Percentiles rank a stretch among this genome's conserved stretches.
phyloP scores from a whole-genome alignment of 1,284 basidiomycete species.

The Irpex sp. region DNA sequence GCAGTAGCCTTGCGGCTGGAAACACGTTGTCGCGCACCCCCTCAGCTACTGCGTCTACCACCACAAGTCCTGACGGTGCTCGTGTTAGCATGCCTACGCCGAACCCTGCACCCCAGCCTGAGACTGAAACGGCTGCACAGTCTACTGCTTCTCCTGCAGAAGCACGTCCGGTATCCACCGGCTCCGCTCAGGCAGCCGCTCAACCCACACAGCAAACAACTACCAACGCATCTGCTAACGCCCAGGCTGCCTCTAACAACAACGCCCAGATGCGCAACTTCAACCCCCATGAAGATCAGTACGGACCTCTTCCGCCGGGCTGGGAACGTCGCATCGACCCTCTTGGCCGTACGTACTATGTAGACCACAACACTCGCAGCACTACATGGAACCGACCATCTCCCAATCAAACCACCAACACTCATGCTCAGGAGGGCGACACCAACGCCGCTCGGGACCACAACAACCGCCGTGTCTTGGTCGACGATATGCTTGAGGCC shows the following conservation, averaged over 20 bases:
- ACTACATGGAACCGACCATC: slow-evolving; percentile 91
- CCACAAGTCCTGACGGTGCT: slow-evolving; percentile 20
- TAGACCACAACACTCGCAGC: slow-evolving; percentile 89
- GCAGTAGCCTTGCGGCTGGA: slow-evolving; percentile 29
- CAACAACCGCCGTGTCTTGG: slow-evolving; percentile 55
- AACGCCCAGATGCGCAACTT: slow-evolving; percentile 48
- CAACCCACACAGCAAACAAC: slow-evolving; percentile 19
- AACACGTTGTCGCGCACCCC: slow-evolving; percentile 29
- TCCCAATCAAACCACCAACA: slow-evolving; percentile 38
- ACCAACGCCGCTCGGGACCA: slow-evolving; percentile 53
- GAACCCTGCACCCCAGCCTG: slow-evolving; percentile 26
- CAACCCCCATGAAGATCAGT: slow-evolving; percentile 64
- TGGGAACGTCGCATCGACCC: slow-evolving; percentile 95
- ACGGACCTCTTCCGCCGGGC: slow-evolving; percentile 78
- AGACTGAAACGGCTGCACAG: slow-evolving; percentile 11
- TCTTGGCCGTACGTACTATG: slow-evolving; percentile 85
- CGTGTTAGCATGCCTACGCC: slow-evolving; percentile 34
- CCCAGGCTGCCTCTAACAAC: slow-evolving; percentile 32
- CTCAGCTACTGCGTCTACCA: slow-evolving; percentile 29
- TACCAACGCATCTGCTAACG: slow-evolving; percentile 36
- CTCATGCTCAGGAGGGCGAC: slow-evolving; percentile 41
- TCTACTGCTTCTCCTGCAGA: slow-evolving; percentile 18
- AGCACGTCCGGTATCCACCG: slow-evolving; percentile 27
- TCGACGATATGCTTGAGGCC: slow-evolving; percentile 58
- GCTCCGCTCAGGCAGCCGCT: slow-evolving; percentile 19